These are phyloP conservation scores for Penicillium sp. DNA, from an alignment of 2,329 filamentous ascomycete species.

Conservation along the genomic window DNA sequence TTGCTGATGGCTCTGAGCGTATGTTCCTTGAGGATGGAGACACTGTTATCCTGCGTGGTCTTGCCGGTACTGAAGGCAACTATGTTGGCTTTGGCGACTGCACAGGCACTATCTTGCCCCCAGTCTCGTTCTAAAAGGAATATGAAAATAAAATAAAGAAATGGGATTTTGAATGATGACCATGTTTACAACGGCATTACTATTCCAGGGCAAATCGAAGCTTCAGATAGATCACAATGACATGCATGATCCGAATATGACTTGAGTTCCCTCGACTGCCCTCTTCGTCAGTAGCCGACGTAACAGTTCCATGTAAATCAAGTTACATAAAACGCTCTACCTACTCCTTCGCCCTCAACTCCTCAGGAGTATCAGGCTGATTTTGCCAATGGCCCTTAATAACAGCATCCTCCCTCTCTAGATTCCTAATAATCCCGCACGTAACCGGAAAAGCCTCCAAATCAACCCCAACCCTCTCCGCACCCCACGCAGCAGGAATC, in stretches of 20 bases:
- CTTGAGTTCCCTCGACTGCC: not conserved
- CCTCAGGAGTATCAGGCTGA: conserved; percentile 56
- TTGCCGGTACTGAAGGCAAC: conserved; percentile 64
- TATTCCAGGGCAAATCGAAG: not conserved
- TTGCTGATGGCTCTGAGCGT: conserved; percentile 66
- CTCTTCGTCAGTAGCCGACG: not conserved
- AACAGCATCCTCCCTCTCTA: conserved; percentile 54
- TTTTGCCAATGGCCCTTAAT: conserved; percentile 54
- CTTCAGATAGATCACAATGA: not conserved
- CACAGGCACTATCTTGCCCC: conserved; percentile 60
- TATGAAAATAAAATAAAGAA: not conserved
- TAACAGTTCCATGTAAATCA: not conserved
- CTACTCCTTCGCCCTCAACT: conserved; percentile 34
- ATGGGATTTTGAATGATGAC: not conserved
- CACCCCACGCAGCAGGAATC: conserved; percentile 60
- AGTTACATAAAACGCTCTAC: not conserved
- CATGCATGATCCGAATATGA: not conserved
- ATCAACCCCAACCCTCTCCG: conserved; percentile 56
- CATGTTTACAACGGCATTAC: not conserved
- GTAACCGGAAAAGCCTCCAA: conserved; percentile 52
- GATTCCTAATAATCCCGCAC: conserved; percentile 44
- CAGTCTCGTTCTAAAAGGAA: conserved; percentile 29
- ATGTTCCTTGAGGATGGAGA: conserved; percentile 75
- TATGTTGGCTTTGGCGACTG: conserved; percentile 78
- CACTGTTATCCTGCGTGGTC: conserved; percentile 64